phyloP scores from a whole-genome alignment of 2,329 filamentous ascomycete genomes.

The Phyllosticta citriasiana region DNA sequence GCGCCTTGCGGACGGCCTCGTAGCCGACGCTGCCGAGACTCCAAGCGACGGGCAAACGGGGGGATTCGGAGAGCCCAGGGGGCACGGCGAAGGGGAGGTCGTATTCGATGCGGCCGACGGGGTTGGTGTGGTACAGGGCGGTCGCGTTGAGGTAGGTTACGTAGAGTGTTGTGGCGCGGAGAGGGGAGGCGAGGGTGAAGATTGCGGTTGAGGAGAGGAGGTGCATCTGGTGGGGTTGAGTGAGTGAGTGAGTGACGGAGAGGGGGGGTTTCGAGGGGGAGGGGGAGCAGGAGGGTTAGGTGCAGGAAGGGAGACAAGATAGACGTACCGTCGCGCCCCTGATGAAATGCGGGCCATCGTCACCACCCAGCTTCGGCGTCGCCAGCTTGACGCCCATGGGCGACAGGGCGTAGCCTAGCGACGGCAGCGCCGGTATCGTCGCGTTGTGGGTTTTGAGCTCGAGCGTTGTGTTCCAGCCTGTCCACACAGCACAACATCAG shows the following conservation, averaged over 20 bases:
- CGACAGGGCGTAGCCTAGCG: conserved; percentile 63
- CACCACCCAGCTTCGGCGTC: conserved; percentile 52
- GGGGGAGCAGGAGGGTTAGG: neutral
- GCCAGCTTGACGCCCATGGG: conserved; percentile 60
- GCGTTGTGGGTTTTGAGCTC: conserved; percentile 60
- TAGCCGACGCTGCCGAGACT: conserved; percentile 68
- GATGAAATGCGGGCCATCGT: conserved; percentile 59
- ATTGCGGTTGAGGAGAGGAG: conserved; percentile 76
- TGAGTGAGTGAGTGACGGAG: neutral
- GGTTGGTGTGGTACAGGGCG: conserved; percentile 73
- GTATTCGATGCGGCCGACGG: conserved; percentile 69
- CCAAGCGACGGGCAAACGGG: conserved; percentile 74
- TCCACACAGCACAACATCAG: no score
- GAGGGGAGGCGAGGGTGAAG: conserved; percentile 73
- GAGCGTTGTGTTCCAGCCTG: conserved; percentile 70
- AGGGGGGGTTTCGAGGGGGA: neutral
- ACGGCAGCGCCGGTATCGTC: conserved; percentile 64
- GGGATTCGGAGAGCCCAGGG: conserved; percentile 62
- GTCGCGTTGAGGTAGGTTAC: conserved; percentile 75
- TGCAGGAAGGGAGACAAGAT: neutral
- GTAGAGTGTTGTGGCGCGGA: conserved; percentile 61
- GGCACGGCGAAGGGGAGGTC: conserved; percentile 64
- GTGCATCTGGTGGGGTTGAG: conserved; percentile 46
- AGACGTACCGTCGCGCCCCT: conserved; percentile 57
- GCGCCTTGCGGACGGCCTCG: conserved; percentile 65